A percentile compares a stretch with the other conserved stretches of the same genome.
Evolutionary conservation across 2,329 filamentous ascomycete species (phyloP).

Genomic region (Neodidymelliopsis sp.): DNA sequence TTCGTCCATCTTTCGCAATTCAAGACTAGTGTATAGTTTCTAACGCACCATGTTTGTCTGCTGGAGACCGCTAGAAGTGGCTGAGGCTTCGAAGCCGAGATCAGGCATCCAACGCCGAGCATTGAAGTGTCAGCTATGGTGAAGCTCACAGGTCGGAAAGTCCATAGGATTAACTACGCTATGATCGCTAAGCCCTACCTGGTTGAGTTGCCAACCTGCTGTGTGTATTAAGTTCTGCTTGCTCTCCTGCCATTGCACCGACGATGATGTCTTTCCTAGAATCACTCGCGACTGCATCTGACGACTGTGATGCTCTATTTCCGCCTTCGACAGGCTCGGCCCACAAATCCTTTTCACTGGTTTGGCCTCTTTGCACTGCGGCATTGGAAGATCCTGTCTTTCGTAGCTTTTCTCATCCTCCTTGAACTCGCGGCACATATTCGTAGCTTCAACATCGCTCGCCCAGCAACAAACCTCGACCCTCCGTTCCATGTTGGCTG

Average conservation of each 20-base stretch:
- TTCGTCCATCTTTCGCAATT: no score
- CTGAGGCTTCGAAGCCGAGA: background rate
- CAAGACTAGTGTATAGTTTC: background rate
- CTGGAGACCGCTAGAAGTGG: background rate
- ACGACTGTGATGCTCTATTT: background rate
- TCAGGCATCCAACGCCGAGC: background rate
- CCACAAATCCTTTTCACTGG: background rate
- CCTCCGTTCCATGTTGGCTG: constrained; percentile 22
- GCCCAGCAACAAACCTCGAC: constrained; percentile 18
- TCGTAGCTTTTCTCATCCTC: constrained; percentile 3
- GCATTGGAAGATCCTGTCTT: constrained; percentile 17
- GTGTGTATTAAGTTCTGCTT: no score
- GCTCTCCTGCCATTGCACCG: background rate
- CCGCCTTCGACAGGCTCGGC: background rate
- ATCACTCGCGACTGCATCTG: background rate
- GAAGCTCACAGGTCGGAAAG: no score
- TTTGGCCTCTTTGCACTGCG: background rate
- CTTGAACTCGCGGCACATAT: constrained; percentile 21
- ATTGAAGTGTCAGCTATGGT: no score
- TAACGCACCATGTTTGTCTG: background rate
- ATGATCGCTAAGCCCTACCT: no score
- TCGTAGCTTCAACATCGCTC: constrained; percentile 10
- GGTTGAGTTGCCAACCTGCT: no score
- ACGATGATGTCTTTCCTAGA: background rate
- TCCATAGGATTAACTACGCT: no score